Percentiles rank a stretch among this genome's conserved stretches.
These are phyloP conservation scores for Cystofilobasidium bisporidii DNA, from an alignment of 768 basidiomycete species.

Conservation along the genomic window DNA sequence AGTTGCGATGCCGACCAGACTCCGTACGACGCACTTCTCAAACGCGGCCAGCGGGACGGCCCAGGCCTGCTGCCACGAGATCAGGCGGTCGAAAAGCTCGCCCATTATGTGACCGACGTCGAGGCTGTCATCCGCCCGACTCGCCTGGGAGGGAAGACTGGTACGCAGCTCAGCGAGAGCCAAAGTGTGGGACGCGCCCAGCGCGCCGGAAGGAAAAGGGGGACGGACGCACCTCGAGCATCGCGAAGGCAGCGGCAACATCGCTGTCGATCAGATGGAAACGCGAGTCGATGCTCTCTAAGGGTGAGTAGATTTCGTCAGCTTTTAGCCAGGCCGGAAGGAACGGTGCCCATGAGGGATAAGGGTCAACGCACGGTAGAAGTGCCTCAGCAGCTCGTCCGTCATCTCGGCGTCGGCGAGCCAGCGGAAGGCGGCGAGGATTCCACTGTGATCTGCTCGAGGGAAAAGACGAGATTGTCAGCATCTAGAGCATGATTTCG, in stretches of 20 bases:
- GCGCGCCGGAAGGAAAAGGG: too few species aligned
- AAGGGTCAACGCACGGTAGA: conserved; percentile 9
- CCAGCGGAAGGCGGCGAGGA: conserved; percentile 19
- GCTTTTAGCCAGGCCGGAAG: neutral
- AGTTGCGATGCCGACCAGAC: neutral
- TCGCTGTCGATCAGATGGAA: conserved; percentile 19
- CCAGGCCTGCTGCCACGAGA: conserved; percentile 71
- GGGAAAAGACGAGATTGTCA: neutral
- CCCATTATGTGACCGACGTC: conserved; percentile 47
- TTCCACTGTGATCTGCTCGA: conserved; percentile 23
- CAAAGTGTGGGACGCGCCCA: neutral
- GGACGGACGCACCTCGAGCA: conserved; percentile 23
- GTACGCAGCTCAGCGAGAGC: conserved; percentile 8
- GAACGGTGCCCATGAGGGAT: too few species aligned
- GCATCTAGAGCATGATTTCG: neutral
- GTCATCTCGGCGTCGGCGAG: conserved; percentile 17
- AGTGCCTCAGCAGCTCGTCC: conserved; percentile 23
- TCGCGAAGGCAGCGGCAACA: neutral
- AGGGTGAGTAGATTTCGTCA: neutral
- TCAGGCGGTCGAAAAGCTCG: conserved; percentile 51
- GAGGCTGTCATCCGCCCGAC: neutral
- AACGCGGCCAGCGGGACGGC: conserved; percentile 33
- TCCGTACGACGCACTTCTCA: conserved; percentile 12
- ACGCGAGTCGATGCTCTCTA: conserved; percentile 11
- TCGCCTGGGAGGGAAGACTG: too few species aligned